A percentile compares a stretch with the other conserved stretches of the same genome.
phyloP scores from a whole-genome alignment of 352 stramenopile species.

The Phytophthora pistaciae region DNA sequence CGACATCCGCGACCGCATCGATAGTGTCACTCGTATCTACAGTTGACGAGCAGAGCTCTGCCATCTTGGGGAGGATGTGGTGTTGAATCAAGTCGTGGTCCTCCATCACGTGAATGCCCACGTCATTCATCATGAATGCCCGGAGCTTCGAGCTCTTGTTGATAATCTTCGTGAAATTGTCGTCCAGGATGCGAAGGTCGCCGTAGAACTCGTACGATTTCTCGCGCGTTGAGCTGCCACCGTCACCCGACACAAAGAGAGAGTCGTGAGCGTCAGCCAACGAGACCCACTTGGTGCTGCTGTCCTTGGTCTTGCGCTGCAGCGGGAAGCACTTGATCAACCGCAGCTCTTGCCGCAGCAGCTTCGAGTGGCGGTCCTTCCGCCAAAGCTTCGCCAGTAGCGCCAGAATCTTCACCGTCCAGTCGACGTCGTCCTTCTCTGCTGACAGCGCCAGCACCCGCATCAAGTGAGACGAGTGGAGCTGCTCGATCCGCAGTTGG shows the following conservation, averaged over 20 bases:
- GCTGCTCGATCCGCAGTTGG: conserved; percentile 70
- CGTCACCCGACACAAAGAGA: conserved; percentile 26
- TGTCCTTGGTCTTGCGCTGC: conserved; percentile 24
- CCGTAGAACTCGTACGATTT: conserved; percentile 46
- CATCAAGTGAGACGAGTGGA: conserved; percentile 72
- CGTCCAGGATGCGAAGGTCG: conserved; percentile 52
- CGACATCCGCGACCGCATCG: conserved; percentile 5
- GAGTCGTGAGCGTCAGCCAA: conserved; percentile 52
- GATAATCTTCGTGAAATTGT: conserved; percentile 45
- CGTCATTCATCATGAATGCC: conserved; percentile 59
- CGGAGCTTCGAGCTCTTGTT: conserved; percentile 39
- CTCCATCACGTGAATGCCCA: conserved; percentile 69
- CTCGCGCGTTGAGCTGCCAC: not conserved
- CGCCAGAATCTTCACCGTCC: conserved; percentile 53
- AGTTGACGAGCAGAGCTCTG: conserved; percentile 9
- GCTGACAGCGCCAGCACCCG: conserved; percentile 51
- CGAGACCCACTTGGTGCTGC: conserved; percentile 46
- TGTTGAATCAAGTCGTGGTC: conserved; percentile 79
- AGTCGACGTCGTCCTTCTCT: conserved; percentile 45
- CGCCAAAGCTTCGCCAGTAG: conserved; percentile 69
- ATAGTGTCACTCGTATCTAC: not conserved
- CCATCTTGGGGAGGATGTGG: conserved; percentile 65
- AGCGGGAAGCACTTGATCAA: conserved; percentile 82
- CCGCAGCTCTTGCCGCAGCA: conserved; percentile 71
- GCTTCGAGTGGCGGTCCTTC: conserved; percentile 50